Evolutionary conservation across 257 asterid species (phyloP), one percentile per base, ranked within the genome.

Genomic region (Scutellaria baicalensis): DNA sequence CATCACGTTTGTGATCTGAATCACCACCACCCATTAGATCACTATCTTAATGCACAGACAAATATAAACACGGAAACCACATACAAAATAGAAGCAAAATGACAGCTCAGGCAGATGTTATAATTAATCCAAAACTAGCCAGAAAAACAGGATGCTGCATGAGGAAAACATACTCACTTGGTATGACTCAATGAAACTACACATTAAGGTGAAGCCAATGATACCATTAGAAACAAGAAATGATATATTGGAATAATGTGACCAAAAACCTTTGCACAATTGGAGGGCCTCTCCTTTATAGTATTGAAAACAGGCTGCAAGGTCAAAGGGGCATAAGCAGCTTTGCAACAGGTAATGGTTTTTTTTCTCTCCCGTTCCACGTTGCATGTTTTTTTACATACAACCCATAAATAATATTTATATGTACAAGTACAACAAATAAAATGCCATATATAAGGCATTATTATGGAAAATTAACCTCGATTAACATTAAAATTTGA

Each of bases 1-100:
- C 95, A 80, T 90, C 95, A 62, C 95, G 93, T 51, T 81, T 88
- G 84, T 90, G 95, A 76, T 84, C 97, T 90, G 82, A 64, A 78
- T 63, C 67, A 55, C 59, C 73, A 74, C 31, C 52, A 68, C 9
- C 60, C 65, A 16, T 35, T 12, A 68, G 64, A 33, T 11, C 38
- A 62, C 70, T 51, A 78, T 48, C 50, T 59, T 40, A 64, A 59
- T 59, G 68, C 20, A 21, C 17, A 38, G 49, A 58, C 42, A 54
- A 69, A 56, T 12, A 58, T 8, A 64, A 60, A 31, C 20, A 20
- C 44, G 40, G 27, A 54, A 7, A 50, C 44, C 6, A 54, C 13
- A 33, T 16, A 55, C 17, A 64, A n/a, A 40, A 14, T 44, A 62
- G 3, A 51, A 39, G 50, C 59, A 55, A 35, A 10, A 27, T 9